Evolutionary conservation across 1,284 basidiomycete genomes (phyloP).

Genomic region (Malassezia cuniculi): DNA sequence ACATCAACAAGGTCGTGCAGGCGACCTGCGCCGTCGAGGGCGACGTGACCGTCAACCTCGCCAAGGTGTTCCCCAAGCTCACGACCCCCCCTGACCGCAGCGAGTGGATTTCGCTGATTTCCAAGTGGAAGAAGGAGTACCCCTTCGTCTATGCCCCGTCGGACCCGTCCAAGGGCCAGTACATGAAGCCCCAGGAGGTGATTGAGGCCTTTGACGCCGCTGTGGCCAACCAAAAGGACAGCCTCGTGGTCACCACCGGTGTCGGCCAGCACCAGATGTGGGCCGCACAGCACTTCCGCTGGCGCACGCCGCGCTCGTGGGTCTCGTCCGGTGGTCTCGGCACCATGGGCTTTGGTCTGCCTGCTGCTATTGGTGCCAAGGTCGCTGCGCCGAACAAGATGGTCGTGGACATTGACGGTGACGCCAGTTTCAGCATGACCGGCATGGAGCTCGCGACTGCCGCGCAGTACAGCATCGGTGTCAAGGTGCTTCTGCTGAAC

Average conservation of each 20-base stretch:
- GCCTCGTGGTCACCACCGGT: conserved; percentile 78
- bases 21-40: conserved; percentile 86
- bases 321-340: conserved; percentile 94
- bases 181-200: conserved; percentile 92
- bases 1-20: conserved; percentile 96
- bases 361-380: conserved; percentile 86
- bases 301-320: conserved; percentile 74
- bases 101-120: conserved; percentile 60
- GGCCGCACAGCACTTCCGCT: conserved; percentile 88
- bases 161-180: conserved; percentile 51
- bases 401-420: conserved; percentile 91
- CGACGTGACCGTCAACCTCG: conserved; percentile 75
- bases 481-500: conserved; percentile 57
- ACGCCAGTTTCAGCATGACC: conserved; percentile 92
- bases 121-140: conserved; percentile 70
- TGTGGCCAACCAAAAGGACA: conserved; percentile 60
- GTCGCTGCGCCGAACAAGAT: conserved; percentile 85
- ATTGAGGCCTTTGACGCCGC: conserved; percentile 72
- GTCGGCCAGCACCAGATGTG: conserved; percentile 99
- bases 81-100: conserved; percentile 47
- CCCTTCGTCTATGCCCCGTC: conserved; percentile 78
- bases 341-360: conserved; percentile 88
- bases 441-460: conserved; percentile 97
- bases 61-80: conserved; percentile 61
- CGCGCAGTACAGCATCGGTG: conserved; percentile 76